Percentiles rank a stretch among this genome's conserved stretches.
Evolutionary conservation across 2,329 filamentous ascomycete genomes (phyloP).

Genomic region (Lomentospora prolificans): DNA sequence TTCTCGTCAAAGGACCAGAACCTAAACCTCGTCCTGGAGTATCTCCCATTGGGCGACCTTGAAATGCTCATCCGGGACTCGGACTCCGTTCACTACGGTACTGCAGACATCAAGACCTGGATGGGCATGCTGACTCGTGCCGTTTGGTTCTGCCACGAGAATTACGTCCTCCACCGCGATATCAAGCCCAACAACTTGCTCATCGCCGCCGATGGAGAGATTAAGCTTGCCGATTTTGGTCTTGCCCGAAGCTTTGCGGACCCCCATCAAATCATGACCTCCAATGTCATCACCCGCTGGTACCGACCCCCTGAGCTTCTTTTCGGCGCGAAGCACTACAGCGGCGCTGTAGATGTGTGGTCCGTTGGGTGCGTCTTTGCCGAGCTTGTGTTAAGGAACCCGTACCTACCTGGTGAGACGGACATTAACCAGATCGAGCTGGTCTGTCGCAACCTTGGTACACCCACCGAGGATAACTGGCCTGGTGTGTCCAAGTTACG

Average conservation of each 20-base stretch:
- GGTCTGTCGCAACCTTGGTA: slow-evolving; percentile 78
- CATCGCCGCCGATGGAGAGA: slow-evolving; percentile 82
- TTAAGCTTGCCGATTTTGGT: slow-evolving; percentile 97
- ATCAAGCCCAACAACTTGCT: slow-evolving; percentile 99
- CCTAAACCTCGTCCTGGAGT: slow-evolving; percentile 90
- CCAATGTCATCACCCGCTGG: slow-evolving; percentile 93
- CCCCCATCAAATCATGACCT: slow-evolving; percentile 80
- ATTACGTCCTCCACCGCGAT: slow-evolving; percentile 88
- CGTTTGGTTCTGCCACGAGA: slow-evolving; percentile 94
- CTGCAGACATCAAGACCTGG: slow-evolving; percentile 93
- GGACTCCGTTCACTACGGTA: slow-evolving; percentile 67
- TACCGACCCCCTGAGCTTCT: slow-evolving; percentile 91
- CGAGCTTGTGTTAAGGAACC: slow-evolving; percentile 73
- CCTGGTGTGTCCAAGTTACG: slow-evolving; percentile 75
- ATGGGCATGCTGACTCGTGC: slow-evolving; percentile 94
- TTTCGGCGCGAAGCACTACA: slow-evolving; percentile 82
- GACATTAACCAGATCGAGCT: slow-evolving; percentile 80
- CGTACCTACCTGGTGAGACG: slow-evolving; percentile 73
- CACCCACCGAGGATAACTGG: slow-evolving; percentile 91
- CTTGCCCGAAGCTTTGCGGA: slow-evolving; percentile 84
- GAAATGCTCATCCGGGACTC: slow-evolving; percentile 89
- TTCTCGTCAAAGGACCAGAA: slow-evolving; percentile 97
- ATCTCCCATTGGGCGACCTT: slow-evolving; percentile 84
- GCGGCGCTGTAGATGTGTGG: slow-evolving; percentile 88
- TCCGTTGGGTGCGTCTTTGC: slow-evolving; percentile 88